Conservation (phyloP, 768 basidiomycete species). For the Kwoniella sp. region DNA sequence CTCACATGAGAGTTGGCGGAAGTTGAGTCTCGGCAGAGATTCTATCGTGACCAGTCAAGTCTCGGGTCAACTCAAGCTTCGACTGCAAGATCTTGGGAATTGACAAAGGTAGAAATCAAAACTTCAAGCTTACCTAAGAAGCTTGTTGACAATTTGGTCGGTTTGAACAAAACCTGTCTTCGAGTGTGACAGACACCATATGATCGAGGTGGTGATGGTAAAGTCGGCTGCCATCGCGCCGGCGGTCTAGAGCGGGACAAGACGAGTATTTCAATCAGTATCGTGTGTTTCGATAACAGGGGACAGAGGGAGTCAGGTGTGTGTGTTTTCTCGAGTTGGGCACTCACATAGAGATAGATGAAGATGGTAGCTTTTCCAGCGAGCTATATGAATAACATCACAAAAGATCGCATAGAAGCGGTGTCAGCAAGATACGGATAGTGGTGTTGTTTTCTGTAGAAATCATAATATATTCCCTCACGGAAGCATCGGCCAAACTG, state of each 20-base stretch:
- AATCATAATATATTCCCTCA: neutral
- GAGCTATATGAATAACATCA: neutral
- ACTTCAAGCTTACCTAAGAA: slow-evolving; percentile 1
- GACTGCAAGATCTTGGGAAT: neutral
- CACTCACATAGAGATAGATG: slow-evolving; percentile 6
- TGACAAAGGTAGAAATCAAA: neutral
- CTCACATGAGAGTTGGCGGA: slow-evolving; percentile 12
- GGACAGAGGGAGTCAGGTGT: too few relatives aligned
- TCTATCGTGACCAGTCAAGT: neutral
- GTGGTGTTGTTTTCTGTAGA: too few relatives aligned
- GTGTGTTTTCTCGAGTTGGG: too few relatives aligned
- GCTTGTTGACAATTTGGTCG: slow-evolving; percentile 11
- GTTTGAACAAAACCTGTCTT: slow-evolving; percentile 10
- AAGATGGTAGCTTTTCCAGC: slow-evolving; percentile 3
- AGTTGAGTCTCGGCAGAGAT: slow-evolving; percentile 11
- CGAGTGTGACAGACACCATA: neutral
- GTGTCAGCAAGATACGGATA: neutral
- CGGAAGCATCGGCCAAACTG: neutral
- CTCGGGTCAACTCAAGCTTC: neutral
- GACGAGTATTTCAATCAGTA: too few relatives aligned
- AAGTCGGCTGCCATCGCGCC: slow-evolving; percentile 18
- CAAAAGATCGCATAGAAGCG: too few relatives aligned
- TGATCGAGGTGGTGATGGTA: slow-evolving; percentile 8
- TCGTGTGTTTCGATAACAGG: too few relatives aligned
- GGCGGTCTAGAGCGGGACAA: neutral